phyloP scores from a whole-genome alignment of 2,329 filamentous ascomycete species.

The Stagonosporopsis chrysanthemi region DNA sequence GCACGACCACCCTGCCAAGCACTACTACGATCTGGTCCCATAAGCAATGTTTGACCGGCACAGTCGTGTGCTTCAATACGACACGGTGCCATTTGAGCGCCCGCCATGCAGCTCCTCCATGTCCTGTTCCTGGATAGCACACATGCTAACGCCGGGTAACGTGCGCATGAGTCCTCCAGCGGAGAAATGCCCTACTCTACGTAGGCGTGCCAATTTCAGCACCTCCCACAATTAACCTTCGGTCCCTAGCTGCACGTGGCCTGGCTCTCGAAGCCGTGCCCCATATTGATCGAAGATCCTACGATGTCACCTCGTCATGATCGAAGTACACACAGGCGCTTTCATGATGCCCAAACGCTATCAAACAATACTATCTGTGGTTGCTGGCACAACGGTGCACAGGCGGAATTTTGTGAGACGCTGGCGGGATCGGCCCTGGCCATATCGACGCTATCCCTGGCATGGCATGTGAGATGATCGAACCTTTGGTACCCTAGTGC shows the following conservation, averaged over 20 bases:
- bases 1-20: slow-evolving; percentile 23
- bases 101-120: slow-evolving; percentile 18
- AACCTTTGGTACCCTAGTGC: slow-evolving; percentile 28
- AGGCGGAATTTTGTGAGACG: slow-evolving; percentile 13
- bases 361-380: slow-evolving; percentile 19
- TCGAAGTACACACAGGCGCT: not conserved
- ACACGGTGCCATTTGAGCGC: slow-evolving; percentile 7
- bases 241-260: slow-evolving; percentile 23
- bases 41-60: slow-evolving; percentile 11
- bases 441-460: slow-evolving; percentile 22
- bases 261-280: slow-evolving; percentile 5
- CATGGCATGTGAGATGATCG: slow-evolving; percentile 27
- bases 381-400: slow-evolving; percentile 22
- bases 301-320: slow-evolving; percentile 17
- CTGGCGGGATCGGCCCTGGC: slow-evolving; percentile 19
- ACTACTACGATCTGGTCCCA: slow-evolving; percentile 6
- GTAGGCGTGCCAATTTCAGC: slow-evolving; percentile 19
- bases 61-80: slow-evolving; percentile 9
- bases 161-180: slow-evolving; percentile 14
- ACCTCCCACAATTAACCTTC: slow-evolving; percentile 20
- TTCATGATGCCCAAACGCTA: not conserved
- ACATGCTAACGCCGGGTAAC: slow-evolving; percentile 8
- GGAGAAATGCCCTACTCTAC: slow-evolving; percentile 21
- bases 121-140: slow-evolving; percentile 18
- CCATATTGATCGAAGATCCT: slow-evolving; percentile 9